Percentiles rank a stretch among this genome's conserved stretches.
Evolutionary conservation across 495 filamentous ascomycete species (phyloP).

Genomic region (Coniosporium apollinis): DNA sequence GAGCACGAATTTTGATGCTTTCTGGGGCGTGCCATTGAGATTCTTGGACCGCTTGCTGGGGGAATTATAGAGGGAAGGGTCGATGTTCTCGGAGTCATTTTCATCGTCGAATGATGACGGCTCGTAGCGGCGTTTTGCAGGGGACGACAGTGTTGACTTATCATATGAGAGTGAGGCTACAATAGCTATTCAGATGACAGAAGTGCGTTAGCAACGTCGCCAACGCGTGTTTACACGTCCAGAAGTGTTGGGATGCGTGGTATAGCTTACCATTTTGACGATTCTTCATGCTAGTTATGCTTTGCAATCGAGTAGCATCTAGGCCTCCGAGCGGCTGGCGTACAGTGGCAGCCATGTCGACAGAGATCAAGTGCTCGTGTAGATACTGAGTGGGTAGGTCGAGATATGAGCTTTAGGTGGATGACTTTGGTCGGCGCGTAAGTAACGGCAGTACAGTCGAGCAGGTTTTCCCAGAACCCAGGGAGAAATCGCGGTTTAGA

Average conservation of each 20-base stretch:
- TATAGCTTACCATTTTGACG: conserved; percentile 35
- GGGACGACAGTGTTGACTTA: conserved; percentile 16
- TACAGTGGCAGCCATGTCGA: conserved; percentile 16
- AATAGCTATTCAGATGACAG: conserved; percentile 1
- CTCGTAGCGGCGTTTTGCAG: conserved; percentile 24
- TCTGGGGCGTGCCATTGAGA: conserved; percentile 22
- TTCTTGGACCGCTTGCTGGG: conserved; percentile 53
- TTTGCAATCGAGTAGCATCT: conserved; percentile 25
- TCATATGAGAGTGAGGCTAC: conserved; percentile 11
- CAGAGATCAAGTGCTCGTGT: too few species aligned
- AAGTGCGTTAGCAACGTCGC: conserved; percentile 5
- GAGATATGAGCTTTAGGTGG: too few species aligned
- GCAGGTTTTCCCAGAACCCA: too few species aligned
- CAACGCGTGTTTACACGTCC: conserved; percentile 1
- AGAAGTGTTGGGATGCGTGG: conserved; percentile 6
- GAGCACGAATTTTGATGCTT: background rate
- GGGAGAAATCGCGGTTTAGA: too few species aligned
- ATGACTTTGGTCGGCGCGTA: too few species aligned
- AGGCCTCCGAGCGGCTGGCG: conserved; percentile 25
- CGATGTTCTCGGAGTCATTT: conserved; percentile 64
- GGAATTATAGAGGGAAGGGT: conserved; percentile 43
- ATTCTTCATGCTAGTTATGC: conserved; percentile 37
- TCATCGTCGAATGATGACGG: conserved; percentile 28
- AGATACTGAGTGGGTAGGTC: too few species aligned
- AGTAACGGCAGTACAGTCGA: too few species aligned